A percentile compares a stretch with the other conserved stretches of the same genome.
Evolutionary conservation across 257 asterid genomes (phyloP).

Genomic region (Fraxinus americana): DNA sequence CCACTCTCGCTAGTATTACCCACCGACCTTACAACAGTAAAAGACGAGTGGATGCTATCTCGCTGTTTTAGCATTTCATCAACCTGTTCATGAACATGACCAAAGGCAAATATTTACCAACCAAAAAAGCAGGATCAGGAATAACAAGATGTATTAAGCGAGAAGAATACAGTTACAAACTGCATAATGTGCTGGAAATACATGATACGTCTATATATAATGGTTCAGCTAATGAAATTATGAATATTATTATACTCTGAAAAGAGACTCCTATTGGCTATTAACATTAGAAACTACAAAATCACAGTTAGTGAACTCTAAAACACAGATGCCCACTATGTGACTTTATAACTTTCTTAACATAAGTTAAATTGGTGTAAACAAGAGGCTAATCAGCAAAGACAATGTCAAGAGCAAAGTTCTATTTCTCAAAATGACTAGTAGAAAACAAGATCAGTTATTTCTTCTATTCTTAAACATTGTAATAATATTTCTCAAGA

Average conservation of each 20-base stretch:
- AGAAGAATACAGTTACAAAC: too few relatives aligned
- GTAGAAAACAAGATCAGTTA: too few relatives aligned
- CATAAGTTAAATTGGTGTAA: neutral
- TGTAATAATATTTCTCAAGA: neutral
- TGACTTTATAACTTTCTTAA: neutral
- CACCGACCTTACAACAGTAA: conserved; percentile 64
- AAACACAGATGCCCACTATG: neutral
- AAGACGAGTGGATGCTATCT: conserved; percentile 81
- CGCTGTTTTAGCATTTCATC: conserved; percentile 92
- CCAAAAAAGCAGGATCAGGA: conserved; percentile 6
- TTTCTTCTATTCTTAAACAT: too few relatives aligned
- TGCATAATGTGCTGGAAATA: neutral
- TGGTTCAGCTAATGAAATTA: neutral
- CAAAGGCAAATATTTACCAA: neutral
- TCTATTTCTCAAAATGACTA: neutral
- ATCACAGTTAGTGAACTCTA: neutral
- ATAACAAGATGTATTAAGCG: too few relatives aligned
- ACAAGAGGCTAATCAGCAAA: neutral
- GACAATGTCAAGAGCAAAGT: neutral
- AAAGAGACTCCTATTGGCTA: neutral
- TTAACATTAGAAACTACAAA: neutral
- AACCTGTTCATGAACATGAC: conserved; percentile 50
- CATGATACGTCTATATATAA: too few relatives aligned
- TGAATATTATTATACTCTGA: neutral
- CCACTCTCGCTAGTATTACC: conserved; percentile 60